Base-by-base conservation (phyloP, 1,284 basidiomycete species). In the Fistulinella cinereoalba region DNA sequence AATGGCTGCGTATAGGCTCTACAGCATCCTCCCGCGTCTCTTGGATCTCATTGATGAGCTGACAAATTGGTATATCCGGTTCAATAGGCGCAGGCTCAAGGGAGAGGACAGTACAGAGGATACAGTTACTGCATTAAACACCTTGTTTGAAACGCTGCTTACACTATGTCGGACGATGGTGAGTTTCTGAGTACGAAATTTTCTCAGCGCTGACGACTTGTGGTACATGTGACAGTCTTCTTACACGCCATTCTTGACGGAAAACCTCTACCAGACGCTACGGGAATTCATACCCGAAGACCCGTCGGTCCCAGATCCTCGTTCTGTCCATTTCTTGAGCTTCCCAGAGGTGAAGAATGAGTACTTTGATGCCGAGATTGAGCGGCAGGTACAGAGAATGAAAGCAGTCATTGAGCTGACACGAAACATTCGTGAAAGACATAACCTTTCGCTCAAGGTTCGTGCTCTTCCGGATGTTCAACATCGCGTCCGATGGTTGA, bases 21-120 rank as follows among this genome's bases (percentile, higher is more conserved):
- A 99, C 71, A 98, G 94, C 49, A 92, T 99, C 71, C 92, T 97
- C 51, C 93, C 94, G n/a, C 82, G 92, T 24, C 74, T 99, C 44
- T 76, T 98, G 47, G 89, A 92, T 54, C 83, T 99, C 51, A 81
- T 99, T 38, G 92, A 97, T 58, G 97, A 99, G 69, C 77, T 99
- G 50, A 99, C 97, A 39, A 99, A 99, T 69, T 98, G 96, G 95
- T 99, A 99, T 72, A 99, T 99, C 62, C 93, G 97, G 44, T 99
- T 99, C 78, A 99, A 99, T 72, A 85, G 97, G 47, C 86, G 87
- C 56, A 82, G 97, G 24, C 74, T 99, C 50, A 99, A 99, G 77
- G 97, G 97, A 39, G 92, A 97, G 68, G 89, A 92, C 61, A 92
- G 96, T 6, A 75, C 80, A 49, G 88, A 94, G 58, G 96, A 99